Evolutionary conservation across 2,329 filamentous ascomycete genomes (phyloP), one percentile per base, ranked within the genome.

Genomic region (Botryotinia narcissicola): DNA sequence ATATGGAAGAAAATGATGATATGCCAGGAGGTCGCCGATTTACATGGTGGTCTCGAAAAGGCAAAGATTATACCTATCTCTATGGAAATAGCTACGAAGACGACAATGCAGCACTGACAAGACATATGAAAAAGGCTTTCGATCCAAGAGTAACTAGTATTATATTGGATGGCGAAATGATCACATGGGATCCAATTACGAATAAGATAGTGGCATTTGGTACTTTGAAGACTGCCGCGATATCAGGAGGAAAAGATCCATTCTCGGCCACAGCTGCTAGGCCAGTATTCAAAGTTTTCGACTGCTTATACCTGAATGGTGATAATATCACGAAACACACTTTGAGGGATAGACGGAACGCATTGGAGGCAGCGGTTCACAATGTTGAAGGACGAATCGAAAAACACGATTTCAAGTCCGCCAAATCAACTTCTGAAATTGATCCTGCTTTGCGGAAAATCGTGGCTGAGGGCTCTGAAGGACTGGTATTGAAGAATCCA

Each of bases 81-180:
- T 99, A 99, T 80, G 96, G 96, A 10, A 87, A 89, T 74, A 88
- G 92, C 0, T 87, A 97, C 25, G 83, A 91, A 64, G 93, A 97
- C 76, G 87, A 91, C 9, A 90, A 91, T 59, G 91, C 92, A 12
- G 90, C 94, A 10, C 82, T 98, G 70, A 97, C 95, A 0, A 88
- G 93, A 48, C 91, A 97, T 80, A 85, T 98, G 32, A 89, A 89
- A 70, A 86, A 89, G 59, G 94, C 93, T 0, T 98, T 99, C 81
- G 86, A 90, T 3, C 84, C 89, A 0, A 90, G 91, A 2, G 94
- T 98, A 0, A 87, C 91, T 25, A 98, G 93, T 80, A 87, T 97
- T 76, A 97, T 99, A 68, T 86, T 99, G 0, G 96, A 99, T 79
- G 96, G 96, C 16, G 96, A 99, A 81, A 99, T 99, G 96, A 94